Evolutionary conservation across 176 grass and related monocot species (phyloP).

Genomic region (Carex littledalei): DNA sequence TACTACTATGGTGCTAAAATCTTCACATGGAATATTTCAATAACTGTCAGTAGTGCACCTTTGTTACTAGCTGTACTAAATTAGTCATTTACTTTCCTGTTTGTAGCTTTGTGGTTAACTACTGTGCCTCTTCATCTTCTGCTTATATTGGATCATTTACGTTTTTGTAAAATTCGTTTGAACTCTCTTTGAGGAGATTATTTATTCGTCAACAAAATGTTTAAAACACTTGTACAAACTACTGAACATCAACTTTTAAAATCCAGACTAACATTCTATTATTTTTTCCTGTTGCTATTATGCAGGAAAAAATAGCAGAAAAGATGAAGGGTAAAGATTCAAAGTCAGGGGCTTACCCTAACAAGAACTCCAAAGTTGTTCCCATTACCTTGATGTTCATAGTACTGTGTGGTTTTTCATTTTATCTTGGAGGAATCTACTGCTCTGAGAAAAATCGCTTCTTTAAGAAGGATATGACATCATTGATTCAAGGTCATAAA

Average conservation of each 20-base stretch:
- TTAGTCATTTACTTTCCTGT: not conserved
- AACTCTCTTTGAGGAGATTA: not conserved
- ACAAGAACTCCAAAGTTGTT: slow-evolving; percentile 41
- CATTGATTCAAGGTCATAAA: slow-evolving; percentile 26
- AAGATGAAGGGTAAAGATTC: slow-evolving; percentile 72
- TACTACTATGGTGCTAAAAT: not conserved
- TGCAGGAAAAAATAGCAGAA: slow-evolving; percentile 8
- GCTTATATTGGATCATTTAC: not conserved
- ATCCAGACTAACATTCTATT: not conserved
- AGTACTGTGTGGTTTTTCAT: slow-evolving; percentile 68
- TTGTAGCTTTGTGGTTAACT: not conserved
- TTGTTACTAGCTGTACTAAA: not conserved
- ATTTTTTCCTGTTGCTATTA: not conserved
- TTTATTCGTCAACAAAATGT: not conserved
- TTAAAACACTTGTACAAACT: not conserved
- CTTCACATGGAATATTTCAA: not conserved
- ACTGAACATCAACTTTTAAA: not conserved
- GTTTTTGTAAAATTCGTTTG: not conserved
- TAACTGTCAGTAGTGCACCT: not conserved
- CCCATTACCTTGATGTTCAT: slow-evolving; percentile 49
- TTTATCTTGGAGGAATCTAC: slow-evolving; percentile 81
- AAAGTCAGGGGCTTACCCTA: slow-evolving; percentile 40
- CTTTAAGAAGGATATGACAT: slow-evolving; percentile 26
- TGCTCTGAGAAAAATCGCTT: slow-evolving; percentile 49
- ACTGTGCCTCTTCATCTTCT: not conserved